Evolutionary conservation across 441 rosid species (phyloP).

Genomic region (Populus hybrid): DNA sequence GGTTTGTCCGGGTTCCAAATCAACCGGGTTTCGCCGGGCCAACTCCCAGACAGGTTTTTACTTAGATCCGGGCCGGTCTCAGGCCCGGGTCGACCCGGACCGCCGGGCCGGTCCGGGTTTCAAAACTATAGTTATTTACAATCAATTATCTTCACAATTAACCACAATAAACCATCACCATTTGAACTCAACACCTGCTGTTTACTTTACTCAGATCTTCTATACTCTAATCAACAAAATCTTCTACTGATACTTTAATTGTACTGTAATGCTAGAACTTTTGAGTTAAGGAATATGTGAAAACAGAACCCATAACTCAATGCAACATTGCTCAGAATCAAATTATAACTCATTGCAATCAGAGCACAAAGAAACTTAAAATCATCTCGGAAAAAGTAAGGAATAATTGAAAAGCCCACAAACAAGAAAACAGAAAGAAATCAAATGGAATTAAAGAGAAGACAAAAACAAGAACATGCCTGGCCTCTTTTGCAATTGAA

Average conservation of each 20-base stretch:
- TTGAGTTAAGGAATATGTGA: background rate
- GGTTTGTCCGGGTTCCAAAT: too few relatives aligned
- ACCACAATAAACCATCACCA: background rate
- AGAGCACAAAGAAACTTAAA: background rate
- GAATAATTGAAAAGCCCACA: background rate
- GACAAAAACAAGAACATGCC: slow-evolving; percentile 32
- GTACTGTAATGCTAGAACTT: background rate
- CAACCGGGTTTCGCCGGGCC: too few relatives aligned
- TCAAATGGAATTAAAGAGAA: background rate
- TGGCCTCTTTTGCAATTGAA: slow-evolving; percentile 97
- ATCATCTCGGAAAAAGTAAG: background rate
- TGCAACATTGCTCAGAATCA: background rate
- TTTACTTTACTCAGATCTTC: background rate
- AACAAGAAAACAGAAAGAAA: background rate
- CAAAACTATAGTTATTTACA: background rate
- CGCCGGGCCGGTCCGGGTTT: too few relatives aligned
- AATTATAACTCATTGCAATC: background rate
- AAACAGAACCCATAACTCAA: background rate
- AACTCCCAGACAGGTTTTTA: too few relatives aligned
- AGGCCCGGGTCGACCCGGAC: too few relatives aligned
- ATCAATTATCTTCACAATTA: background rate
- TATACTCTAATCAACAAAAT: background rate
- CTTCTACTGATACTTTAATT: background rate
- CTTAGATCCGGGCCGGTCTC: too few relatives aligned
- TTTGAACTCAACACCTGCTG: background rate